Percentiles rank a stretch among this genome's conserved stretches.
Conservation (phyloP, 176 grass and related monocot genomes). For the Cymbopogon citratus region DNA sequence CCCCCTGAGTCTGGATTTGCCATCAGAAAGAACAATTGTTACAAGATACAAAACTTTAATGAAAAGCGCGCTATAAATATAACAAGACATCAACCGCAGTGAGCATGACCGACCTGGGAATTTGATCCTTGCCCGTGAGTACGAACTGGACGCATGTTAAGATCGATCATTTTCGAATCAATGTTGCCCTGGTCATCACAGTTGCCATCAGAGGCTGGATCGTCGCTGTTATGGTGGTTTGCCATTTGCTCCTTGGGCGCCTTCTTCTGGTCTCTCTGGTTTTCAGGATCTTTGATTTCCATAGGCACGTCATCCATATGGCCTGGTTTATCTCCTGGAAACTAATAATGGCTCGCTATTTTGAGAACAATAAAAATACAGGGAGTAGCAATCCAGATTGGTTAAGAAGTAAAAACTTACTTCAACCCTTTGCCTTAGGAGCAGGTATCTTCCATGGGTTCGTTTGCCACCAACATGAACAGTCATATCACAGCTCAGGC, state of each 20-base stretch:
- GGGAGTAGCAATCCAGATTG: background rate
- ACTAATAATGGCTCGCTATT: slow-evolving; percentile 41
- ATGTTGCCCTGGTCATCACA: slow-evolving; percentile 50
- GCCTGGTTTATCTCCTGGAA: slow-evolving; percentile 84
- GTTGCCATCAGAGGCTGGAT: slow-evolving; percentile 42
- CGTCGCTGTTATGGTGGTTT: slow-evolving; percentile 42
- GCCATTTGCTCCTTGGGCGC: slow-evolving; percentile 48
- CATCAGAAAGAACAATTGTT: slow-evolving; percentile 19
- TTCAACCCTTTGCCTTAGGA: slow-evolving; percentile 91
- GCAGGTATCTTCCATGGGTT: slow-evolving; percentile 85
- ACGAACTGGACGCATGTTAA: slow-evolving; percentile 72
- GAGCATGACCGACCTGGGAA: slow-evolving; percentile 54
- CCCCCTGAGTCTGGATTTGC: slow-evolving; percentile 54
- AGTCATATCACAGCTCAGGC: slow-evolving; percentile 91
- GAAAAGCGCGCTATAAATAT: background rate
- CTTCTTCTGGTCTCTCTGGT: slow-evolving; percentile 50
- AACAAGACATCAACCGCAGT: background rate
- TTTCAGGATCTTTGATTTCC: slow-evolving; percentile 54
- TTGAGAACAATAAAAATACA: slow-evolving; percentile 4
- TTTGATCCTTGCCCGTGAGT: slow-evolving; percentile 65
- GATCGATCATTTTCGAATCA: slow-evolving; percentile 93
- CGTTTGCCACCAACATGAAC: slow-evolving; percentile 97
- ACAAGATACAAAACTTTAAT: background rate
- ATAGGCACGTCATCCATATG: slow-evolving; percentile 59
- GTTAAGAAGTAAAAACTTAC: slow-evolving; percentile 41